Evolutionary conservation across 345 rosid species (phyloP).

Genomic region (Dipteronia dyeriana): DNA sequence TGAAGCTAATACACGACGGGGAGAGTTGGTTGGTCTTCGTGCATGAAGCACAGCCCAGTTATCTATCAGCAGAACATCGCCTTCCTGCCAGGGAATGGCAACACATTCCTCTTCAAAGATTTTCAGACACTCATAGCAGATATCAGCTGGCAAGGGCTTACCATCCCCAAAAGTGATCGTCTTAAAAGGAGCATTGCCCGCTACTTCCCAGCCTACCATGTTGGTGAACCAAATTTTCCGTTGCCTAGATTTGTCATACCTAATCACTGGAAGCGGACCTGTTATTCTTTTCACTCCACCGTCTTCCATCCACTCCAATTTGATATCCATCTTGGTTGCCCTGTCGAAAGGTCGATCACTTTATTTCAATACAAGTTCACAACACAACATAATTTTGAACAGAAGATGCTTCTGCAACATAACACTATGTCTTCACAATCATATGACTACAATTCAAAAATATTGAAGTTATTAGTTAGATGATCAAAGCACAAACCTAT

Average conservation of each 20-base stretch:
- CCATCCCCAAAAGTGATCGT: constrained; percentile 78
- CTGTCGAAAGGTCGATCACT: constrained; percentile 36
- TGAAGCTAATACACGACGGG: constrained; percentile 78
- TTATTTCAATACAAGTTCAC: neutral
- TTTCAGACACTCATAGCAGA: constrained; percentile 55
- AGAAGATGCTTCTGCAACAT: too few species aligned
- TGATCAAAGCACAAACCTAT: constrained; percentile 44
- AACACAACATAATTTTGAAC: neutral
- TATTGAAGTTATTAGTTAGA: too few species aligned
- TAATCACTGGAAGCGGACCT: constrained; percentile 86
- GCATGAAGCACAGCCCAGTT: constrained; percentile 90
- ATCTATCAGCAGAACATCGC: constrained; percentile 73
- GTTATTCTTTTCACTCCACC: constrained; percentile 74
- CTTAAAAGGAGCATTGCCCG: constrained; percentile 62
- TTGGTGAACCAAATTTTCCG: constrained; percentile 89
- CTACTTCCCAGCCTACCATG: constrained; percentile 90
- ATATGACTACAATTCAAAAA: too few species aligned
- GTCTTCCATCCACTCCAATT: constrained; percentile 73
- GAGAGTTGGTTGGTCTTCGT: constrained; percentile 67
- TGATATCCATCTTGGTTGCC: constrained; percentile 78
- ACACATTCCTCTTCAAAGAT: constrained; percentile 80
- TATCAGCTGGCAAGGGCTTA: constrained; percentile 56
- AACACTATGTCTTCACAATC: too few species aligned
- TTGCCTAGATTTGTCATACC: constrained; percentile 54
- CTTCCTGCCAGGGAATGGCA: constrained; percentile 84